A percentile compares a stretch with the other conserved stretches of the same genome.
Conservation (phyloP, 2,329 filamentous ascomycete genomes). For the Venturia pyrina region DNA sequence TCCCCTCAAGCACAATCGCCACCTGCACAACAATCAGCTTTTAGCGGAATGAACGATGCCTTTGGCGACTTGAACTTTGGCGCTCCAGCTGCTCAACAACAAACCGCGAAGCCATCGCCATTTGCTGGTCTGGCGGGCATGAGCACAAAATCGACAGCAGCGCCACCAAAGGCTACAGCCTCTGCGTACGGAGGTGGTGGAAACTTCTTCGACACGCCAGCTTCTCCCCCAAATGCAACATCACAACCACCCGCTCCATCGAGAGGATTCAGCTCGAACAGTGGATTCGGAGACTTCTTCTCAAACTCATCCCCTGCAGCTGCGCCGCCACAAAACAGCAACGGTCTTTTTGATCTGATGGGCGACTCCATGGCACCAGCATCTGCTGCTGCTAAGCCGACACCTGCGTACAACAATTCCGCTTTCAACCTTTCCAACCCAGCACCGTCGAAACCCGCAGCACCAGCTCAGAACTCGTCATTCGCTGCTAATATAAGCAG, state of each 20-base stretch:
- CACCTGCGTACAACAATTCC: slow-evolving; percentile 42
- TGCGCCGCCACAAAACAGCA: slow-evolving; percentile 42
- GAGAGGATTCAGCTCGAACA: slow-evolving; percentile 44
- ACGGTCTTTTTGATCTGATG: slow-evolving; percentile 74
- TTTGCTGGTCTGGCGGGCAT: slow-evolving; percentile 53
- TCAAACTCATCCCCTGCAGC: slow-evolving; percentile 51
- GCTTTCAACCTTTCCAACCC: slow-evolving; percentile 71
- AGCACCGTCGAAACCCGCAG: slow-evolving; percentile 22
- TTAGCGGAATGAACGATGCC: slow-evolving; percentile 68
- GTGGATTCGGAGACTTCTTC: slow-evolving; percentile 51
- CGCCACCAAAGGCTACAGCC: slow-evolving; percentile 29
- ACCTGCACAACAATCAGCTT: slow-evolving; percentile 30
- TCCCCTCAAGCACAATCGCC: slow-evolving; percentile 31
- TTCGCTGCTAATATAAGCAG: slow-evolving; percentile 54
- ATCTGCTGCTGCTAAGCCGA: slow-evolving; percentile 20
- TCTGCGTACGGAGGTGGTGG: slow-evolving; percentile 54
- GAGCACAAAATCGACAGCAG: slow-evolving; percentile 16
- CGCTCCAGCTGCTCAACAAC: slow-evolving; percentile 35
- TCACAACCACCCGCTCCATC: slow-evolving; percentile 38
- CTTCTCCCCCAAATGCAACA: slow-evolving; percentile 33
- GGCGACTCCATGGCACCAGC: slow-evolving; percentile 32
- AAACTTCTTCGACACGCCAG: slow-evolving; percentile 74
- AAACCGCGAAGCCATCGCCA: slow-evolving; percentile 45
- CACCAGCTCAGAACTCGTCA: slow-evolving; percentile 23
- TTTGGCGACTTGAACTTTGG: slow-evolving; percentile 61